Percentiles rank a stretch among this genome's conserved stretches.
Conservation (phyloP, 768 basidiomycete genomes). For the Agrocybe praecox region DNA sequence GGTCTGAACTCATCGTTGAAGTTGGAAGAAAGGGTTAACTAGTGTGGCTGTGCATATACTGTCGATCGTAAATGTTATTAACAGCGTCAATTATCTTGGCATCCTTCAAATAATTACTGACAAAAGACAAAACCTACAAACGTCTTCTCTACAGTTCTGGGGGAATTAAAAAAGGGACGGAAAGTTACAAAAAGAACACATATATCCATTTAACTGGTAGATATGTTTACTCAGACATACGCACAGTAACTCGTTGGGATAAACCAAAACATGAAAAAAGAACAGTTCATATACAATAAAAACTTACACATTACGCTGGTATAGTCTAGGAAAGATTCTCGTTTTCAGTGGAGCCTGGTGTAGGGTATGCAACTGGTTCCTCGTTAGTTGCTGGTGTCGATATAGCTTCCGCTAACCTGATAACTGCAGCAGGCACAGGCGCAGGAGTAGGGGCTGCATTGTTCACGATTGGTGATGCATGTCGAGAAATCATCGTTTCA, state of each 20-base stretch:
- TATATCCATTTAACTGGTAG: conserved; percentile 16
- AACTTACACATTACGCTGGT: conserved; percentile 1
- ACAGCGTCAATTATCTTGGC: conserved; percentile 3
- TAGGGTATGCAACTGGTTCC: conserved; percentile 48
- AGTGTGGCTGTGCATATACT: conserved; percentile 14
- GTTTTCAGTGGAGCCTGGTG: conserved; percentile 47
- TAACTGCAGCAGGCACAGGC: conserved; percentile 8
- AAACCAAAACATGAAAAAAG: background rate
- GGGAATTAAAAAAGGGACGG: background rate
- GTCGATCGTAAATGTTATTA: background rate
- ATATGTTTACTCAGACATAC: conserved; percentile 10
- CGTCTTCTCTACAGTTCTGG: background rate
- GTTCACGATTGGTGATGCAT: conserved; percentile 37
- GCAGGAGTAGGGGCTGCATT: conserved; percentile 10
- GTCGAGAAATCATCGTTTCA: conserved; percentile 56
- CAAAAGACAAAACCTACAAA: background rate
- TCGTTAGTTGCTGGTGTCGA: conserved; percentile 4
- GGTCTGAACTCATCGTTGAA: background rate
- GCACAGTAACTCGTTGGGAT: background rate
- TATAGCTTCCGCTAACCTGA: conserved; percentile 5
- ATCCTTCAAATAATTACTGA: background rate
- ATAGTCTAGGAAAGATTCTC: conserved; percentile 36
- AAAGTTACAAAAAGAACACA: conserved; percentile 8
- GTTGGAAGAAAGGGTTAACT: background rate
- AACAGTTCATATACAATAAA: conserved; percentile 9